phyloP scores from a whole-genome alignment of 2,329 filamentous ascomycete species.

The Tympanopsis confertula region DNA sequence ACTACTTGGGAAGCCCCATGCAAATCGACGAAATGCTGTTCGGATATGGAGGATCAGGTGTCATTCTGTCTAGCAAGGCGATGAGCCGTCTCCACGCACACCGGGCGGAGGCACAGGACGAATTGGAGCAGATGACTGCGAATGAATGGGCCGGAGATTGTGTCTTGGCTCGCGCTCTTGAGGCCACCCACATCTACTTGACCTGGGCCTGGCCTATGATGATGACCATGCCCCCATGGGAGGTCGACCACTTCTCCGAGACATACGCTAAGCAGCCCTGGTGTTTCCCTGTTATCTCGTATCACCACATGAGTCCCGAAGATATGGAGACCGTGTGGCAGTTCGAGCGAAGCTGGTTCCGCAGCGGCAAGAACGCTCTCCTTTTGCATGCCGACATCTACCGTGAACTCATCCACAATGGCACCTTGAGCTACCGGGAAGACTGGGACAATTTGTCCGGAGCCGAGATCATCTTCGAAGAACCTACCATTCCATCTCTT shows the following conservation, averaged over 20 bases:
- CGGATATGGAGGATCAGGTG: constrained; percentile 39
- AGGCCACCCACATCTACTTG: constrained; percentile 29
- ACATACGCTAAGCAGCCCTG: constrained; percentile 27
- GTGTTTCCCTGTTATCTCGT: constrained; percentile 35
- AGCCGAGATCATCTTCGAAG: constrained; percentile 7
- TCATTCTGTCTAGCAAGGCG: constrained; percentile 35
- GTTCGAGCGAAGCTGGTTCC: constrained; percentile 23
- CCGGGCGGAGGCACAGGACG: constrained; percentile 23
- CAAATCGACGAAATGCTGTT: constrained; percentile 35
- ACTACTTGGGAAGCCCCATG: constrained; percentile 41
- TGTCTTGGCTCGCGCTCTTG: constrained; percentile 31
- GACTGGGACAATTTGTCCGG: constrained; percentile 19
- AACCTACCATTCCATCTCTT: constrained; percentile 8
- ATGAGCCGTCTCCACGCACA: constrained; percentile 28
- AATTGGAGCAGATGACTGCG: constrained; percentile 30
- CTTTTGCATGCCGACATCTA: constrained; percentile 17
- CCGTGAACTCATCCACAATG: constrained; percentile 12
- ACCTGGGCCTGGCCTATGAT: constrained; percentile 33
- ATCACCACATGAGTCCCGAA: constrained; percentile 31
- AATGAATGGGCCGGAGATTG: constrained; percentile 36
- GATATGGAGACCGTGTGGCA: constrained; percentile 29
- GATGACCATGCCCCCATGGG: constrained; percentile 25
- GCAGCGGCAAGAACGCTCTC: constrained; percentile 10
- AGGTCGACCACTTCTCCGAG: constrained; percentile 26
- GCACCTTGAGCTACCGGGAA: constrained; percentile 8